Evolutionary conservation across 352 stramenopile genomes (phyloP), one percentile per base, ranked within the genome.

Genomic region (Phytophthora sansomeana): DNA sequence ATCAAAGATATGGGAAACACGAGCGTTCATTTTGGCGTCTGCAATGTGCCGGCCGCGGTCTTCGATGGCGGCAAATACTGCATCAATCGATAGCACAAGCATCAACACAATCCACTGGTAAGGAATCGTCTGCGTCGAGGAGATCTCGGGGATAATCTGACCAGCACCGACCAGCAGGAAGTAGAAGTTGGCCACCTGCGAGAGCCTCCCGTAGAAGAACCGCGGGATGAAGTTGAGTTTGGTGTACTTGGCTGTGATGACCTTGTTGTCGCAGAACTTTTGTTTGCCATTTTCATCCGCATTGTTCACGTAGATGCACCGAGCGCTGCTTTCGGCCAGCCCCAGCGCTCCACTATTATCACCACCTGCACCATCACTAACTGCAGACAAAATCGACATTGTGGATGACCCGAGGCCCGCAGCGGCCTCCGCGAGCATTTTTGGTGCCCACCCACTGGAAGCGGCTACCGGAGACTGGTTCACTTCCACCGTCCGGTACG

Each of bases 121-220:
- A 17, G 91, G 91, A 26, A 97, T 67, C 4, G 86, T 81, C 29
- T 83, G 64, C 4, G 90, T 97, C 8, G 92, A 97, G 26, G 84
- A 95, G 57, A 97, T 96, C 14, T 82, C 77, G 1, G 83, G 78
- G 41, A 97, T 92, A 54, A 93, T 85, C 60, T 97, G 90, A 0
- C 92, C 86, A 0, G 91, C 79, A 39, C 90, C 87, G 52, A 97
- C 87, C 8, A 97, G 63, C 44, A 97, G 48, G 57, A 97, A 97
- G 79, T 97, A 97, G 63, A 94, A 96, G 54, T 96, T 96, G 39
- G 89, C 89, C 5, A 89, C 77, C 58, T 94, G 87, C n/a, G 83
- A 92, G 41, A 96, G 83, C 28, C 87, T 75, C 0, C 85, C 85
- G 69, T 92, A 96, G 70, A 94, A 89, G 65, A 95, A 95, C 11